Evolutionary conservation across 192 early-diverging fungal genomes (phyloP).

Genomic region (Mortierella claussenii): DNA sequence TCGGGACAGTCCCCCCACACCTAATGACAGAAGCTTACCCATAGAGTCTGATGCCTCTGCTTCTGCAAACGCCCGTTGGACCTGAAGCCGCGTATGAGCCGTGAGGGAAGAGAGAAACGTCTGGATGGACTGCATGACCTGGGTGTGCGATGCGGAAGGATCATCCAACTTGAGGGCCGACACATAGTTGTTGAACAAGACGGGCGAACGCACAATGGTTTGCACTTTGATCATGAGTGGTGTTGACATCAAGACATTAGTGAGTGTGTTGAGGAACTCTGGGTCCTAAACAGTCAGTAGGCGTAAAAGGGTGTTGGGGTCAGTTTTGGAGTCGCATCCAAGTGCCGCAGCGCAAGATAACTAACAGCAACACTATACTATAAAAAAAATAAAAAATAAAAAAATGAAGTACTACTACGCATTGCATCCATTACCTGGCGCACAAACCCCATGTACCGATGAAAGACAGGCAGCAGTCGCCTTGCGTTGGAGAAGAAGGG

Average conservation of each 20-base stretch:
- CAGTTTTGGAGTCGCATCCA: no score
- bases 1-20: background rate
- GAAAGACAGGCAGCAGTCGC: conserved; percentile 49
- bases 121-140: conserved; percentile 55
- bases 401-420: background rate
- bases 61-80: conserved; percentile 57
- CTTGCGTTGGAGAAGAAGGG: conserved; percentile 53
- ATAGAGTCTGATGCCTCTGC: conserved; percentile 53
- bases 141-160: conserved; percentile 52
- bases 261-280: conserved; percentile 38
- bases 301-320: background rate
- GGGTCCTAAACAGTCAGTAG: conserved; percentile 10
- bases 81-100: conserved; percentile 29
- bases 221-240: conserved; percentile 45
- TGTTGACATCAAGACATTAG: conserved; percentile 43
- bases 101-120: conserved; percentile 43
- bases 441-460: conserved; percentile 47
- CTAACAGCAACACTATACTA: no score
- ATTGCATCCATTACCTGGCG: conserved; percentile 20
- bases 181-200: conserved; percentile 46
- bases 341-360: no score
- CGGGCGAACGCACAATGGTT: conserved; percentile 9
- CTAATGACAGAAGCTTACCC: conserved; percentile 18
- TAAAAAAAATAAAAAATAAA: background rate
- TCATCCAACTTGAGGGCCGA: conserved; percentile 54